Percentiles rank a stretch among this genome's conserved stretches.
Evolutionary conservation across 2,329 filamentous ascomycete genomes (phyloP).

Genomic region (Fusarium acutatum): DNA sequence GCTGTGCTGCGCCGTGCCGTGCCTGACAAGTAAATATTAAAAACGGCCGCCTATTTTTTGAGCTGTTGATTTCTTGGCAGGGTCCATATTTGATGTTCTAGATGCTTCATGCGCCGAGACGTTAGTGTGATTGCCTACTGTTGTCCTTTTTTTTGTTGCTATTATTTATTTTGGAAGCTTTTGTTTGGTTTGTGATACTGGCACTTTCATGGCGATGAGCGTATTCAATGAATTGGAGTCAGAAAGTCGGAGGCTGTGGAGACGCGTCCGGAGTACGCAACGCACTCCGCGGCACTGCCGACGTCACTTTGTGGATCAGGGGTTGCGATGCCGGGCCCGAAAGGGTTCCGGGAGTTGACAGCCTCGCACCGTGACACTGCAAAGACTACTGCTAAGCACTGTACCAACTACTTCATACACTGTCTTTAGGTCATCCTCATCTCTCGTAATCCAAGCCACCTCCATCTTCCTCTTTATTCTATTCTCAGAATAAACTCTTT

Average conservation of each 20-base stretch:
- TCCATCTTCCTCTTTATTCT: slow-evolving; percentile 11
- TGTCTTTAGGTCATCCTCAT: slow-evolving; percentile 11
- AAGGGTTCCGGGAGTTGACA: neutral
- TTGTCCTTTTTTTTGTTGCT: neutral
- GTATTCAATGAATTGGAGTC: neutral
- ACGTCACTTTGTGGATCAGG: slow-evolving; percentile 37
- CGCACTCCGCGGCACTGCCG: slow-evolving; percentile 28
- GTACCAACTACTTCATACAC: neutral
- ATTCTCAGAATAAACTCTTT: slow-evolving; percentile 15
- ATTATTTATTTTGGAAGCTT: neutral
- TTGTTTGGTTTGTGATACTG: neutral
- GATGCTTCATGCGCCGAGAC: slow-evolving; percentile 8
- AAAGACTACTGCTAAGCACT: neutral
- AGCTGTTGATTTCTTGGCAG: slow-evolving; percentile 15
- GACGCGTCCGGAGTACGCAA: slow-evolving; percentile 28
- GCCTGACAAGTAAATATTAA: neutral
- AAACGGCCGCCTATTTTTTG: slow-evolving; percentile 14
- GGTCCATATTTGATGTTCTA: slow-evolving; percentile 14
- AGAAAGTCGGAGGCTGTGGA: slow-evolving; percentile 20
- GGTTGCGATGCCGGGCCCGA: slow-evolving; percentile 9
- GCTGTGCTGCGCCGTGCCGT: slow-evolving; percentile 11
- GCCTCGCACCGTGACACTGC: neutral
- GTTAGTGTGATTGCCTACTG: neutral
- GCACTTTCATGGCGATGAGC: neutral
- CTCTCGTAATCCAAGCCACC: slow-evolving; percentile 24